phyloP scores from a whole-genome alignment of 306 rosid species.

The Medicago truncatula region MtrunA17r5.0-ANR NC_053045.1:3085001-3085500 shows the following conservation, averaged over 20 bases:
- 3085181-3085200: conserved; percentile 73
- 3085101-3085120: conserved; percentile 62
- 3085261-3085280: conserved; percentile 70
- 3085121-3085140: conserved; percentile 58
- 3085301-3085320: conserved; percentile 50
- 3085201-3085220: conserved; percentile 77
- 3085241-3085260: conserved; percentile 53
- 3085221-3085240: conserved; percentile 66
- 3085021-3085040: conserved; percentile 61
- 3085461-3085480: conserved; percentile 71
- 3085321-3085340: conserved; percentile 66
- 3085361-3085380: conserved; percentile 80
- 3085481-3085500: conserved; percentile 77
- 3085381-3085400: conserved; percentile 86
- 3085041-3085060: conserved; percentile 75
- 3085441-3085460: conserved; percentile 62
- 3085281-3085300: conserved; percentile 80
- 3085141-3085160: conserved; percentile 69
- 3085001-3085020: conserved; percentile 50
- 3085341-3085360: conserved; percentile 56
- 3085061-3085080: conserved; percentile 76
- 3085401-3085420: conserved; percentile 64
- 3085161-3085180: conserved; percentile 68
- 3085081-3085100: conserved; percentile 84
- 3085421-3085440: conserved; percentile 68